Conservation (phyloP, 768 basidiomycete genomes). For the Podaxis sp. region DNA sequence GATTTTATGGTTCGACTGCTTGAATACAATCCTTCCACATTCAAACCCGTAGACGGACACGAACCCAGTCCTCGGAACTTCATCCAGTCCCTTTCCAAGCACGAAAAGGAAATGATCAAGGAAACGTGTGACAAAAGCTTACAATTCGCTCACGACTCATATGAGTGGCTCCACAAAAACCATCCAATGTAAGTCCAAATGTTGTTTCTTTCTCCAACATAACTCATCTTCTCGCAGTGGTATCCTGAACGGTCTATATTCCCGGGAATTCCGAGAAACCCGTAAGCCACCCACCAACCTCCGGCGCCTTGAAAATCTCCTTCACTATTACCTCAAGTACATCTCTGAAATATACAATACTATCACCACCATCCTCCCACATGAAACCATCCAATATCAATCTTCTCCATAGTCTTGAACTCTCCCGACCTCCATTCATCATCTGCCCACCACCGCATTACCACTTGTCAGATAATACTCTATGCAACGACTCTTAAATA, state of each 20-base stretch:
- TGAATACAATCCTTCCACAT: conserved; percentile 32
- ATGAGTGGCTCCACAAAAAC: conserved; percentile 10
- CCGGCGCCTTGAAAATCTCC: conserved; percentile 15
- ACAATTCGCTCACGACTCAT: not conserved
- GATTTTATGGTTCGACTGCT: conserved; percentile 35
- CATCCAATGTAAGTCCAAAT: not conserved
- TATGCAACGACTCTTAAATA: not conserved
- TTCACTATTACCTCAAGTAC: conserved; percentile 21
- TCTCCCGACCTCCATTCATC: not conserved
- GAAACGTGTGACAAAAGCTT: conserved; percentile 10
- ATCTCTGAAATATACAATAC: conserved; percentile 18
- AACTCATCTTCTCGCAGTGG: not conserved
- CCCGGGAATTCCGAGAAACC: conserved; percentile 14
- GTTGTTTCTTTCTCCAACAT: not conserved
- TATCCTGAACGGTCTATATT: conserved; percentile 12
- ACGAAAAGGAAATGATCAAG: conserved; percentile 18
- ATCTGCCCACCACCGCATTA: not conserved
- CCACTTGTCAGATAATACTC: not conserved
- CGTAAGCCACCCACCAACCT: conserved; percentile 16
- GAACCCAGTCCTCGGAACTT: conserved; percentile 21
- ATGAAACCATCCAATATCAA: not conserved
- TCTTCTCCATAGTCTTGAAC: not conserved
- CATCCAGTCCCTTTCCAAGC: conserved; percentile 20
- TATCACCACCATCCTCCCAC: conserved; percentile 4
- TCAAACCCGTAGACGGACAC: not conserved